phyloP scores from a whole-genome alignment of 2,329 filamentous ascomycete genomes.

The Alternaria alternata region DNA sequence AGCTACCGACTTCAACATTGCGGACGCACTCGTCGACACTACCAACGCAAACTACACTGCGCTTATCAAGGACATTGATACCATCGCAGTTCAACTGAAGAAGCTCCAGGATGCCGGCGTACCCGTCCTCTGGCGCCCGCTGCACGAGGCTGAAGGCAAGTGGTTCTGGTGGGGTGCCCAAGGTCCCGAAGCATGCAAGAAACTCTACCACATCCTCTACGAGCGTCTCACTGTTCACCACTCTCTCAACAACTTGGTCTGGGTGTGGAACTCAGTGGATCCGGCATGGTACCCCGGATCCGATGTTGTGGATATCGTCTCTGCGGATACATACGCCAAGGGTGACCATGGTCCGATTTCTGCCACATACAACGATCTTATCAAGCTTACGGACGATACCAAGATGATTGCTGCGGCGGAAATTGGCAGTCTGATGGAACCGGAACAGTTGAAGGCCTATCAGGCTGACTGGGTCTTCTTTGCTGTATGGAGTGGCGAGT shows the following conservation, averaged over 20 bases:
- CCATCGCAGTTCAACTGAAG: slow-evolving; percentile 58
- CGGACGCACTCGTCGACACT: slow-evolving; percentile 53
- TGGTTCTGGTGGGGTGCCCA: slow-evolving; percentile 65
- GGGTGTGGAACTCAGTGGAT: slow-evolving; percentile 60
- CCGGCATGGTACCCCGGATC: slow-evolving; percentile 60
- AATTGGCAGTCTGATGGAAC: slow-evolving; percentile 58
- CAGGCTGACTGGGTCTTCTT: slow-evolving; percentile 61
- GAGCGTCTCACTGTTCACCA: slow-evolving; percentile 57
- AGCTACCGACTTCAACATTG: slow-evolving; percentile 60
- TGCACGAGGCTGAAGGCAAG: slow-evolving; percentile 61
- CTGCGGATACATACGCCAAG: slow-evolving; percentile 57
- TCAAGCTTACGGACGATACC: slow-evolving; percentile 54
- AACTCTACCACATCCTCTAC: slow-evolving; percentile 56
- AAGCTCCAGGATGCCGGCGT: slow-evolving; percentile 55
- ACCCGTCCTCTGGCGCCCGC: slow-evolving; percentile 58
- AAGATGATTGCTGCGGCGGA: slow-evolving; percentile 60
- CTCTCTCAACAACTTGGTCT: slow-evolving; percentile 58
- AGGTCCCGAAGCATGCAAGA: slow-evolving; percentile 56
- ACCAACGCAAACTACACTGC: slow-evolving; percentile 59
- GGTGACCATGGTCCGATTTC: slow-evolving; percentile 56
- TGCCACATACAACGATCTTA: slow-evolving; percentile 55
- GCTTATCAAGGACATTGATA: slow-evolving; percentile 58
- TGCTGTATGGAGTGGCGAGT: slow-evolving; percentile 57
- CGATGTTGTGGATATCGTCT: slow-evolving; percentile 57
- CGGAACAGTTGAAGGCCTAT: slow-evolving; percentile 53